These are phyloP conservation scores for Leptographium procerum DNA, from an alignment of 2,329 filamentous ascomycete genomes.

Conservation along the genomic window DNA sequence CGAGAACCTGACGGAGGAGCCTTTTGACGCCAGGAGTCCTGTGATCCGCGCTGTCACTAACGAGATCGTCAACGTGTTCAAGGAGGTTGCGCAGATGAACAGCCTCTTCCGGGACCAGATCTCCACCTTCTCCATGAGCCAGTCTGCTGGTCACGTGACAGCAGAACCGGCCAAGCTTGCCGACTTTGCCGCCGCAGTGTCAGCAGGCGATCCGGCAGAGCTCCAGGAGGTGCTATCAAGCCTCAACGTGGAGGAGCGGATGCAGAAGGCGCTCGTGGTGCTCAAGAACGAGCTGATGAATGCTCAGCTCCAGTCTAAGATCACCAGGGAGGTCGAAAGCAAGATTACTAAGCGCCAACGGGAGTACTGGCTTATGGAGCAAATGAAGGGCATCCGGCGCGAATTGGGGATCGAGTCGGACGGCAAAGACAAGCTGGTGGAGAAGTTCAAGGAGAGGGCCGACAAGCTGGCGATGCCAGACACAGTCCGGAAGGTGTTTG, in stretches of 20 bases:
- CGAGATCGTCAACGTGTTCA: constrained; percentile 98
- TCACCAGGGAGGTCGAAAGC: constrained; percentile 91
- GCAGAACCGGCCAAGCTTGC: constrained; percentile 91
- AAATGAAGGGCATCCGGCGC: constrained; percentile 96
- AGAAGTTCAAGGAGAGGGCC: constrained; percentile 94
- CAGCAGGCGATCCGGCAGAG: constrained; percentile 84
- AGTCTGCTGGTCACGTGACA: constrained; percentile 87
- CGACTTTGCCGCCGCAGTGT: constrained; percentile 93
- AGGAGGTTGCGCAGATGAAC: constrained; percentile 89
- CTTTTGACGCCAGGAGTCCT: constrained; percentile 79
- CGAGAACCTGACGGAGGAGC: constrained; percentile 81
- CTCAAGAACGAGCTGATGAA: constrained; percentile 99
- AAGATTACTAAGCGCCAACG: constrained; percentile 96
- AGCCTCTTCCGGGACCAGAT: constrained; percentile 95
- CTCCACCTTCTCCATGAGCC: constrained; percentile 91
- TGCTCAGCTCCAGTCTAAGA: constrained; percentile 91
- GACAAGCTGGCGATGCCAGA: constrained; percentile 93
- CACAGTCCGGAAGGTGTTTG: constrained; percentile 91
- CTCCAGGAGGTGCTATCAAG: constrained; percentile 83
- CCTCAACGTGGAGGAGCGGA: constrained; percentile 81
- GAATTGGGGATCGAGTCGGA: constrained; percentile 95
- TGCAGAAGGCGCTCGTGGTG: constrained; percentile 83
- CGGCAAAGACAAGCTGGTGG: constrained; percentile 94
- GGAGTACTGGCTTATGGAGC: constrained; percentile 98
- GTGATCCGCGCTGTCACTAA: constrained; percentile 87